These are phyloP conservation scores for Diaporthe citriasiana DNA, from an alignment of 2,329 filamentous ascomycete species.

Conservation along the genomic window DNA sequence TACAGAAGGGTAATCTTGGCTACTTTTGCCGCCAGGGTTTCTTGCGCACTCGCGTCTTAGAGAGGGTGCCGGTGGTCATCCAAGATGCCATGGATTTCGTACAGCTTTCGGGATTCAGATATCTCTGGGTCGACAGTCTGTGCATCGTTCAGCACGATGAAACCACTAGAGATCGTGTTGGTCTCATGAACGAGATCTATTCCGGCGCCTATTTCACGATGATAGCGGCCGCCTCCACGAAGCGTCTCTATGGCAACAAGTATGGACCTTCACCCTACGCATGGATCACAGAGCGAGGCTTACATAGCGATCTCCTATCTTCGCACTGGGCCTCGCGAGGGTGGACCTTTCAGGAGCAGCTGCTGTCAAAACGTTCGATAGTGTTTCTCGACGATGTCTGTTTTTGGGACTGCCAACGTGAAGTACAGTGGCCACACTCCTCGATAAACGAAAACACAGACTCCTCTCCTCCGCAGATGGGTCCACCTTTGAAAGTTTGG, in stretches of 20 bases:
- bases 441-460: not conserved
- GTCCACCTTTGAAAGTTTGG: fast-evolving
- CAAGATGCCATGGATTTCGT: slow-evolving; percentile 3
- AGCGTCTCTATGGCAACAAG: not conserved
- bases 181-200: slow-evolving; percentile 43
- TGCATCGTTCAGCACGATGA: slow-evolving; percentile 51
- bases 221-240: slow-evolving; percentile 10
- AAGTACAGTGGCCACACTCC: not conserved
- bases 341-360: slow-evolving; percentile 29
- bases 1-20: not conserved
- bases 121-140: slow-evolving; percentile 53
- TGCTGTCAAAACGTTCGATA: slow-evolving; percentile 13
- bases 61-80: not conserved
- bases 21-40: not conserved
- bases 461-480: not conserved
- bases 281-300: fast-evolving
- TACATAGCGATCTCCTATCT: not conserved
- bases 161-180: not conserved
- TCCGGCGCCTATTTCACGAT: slow-evolving; percentile 46
- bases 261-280: not conserved
- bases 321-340: not conserved
- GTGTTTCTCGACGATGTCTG: slow-evolving; percentile 3
- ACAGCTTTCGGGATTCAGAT: slow-evolving; percentile 30
- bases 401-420: slow-evolving; percentile 30
- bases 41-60: not conserved